A percentile compares a stretch with the other conserved stretches of the same genome.
Conservation (phyloP, 106 monocot species). For the Cymbidium sinense region DNA sequence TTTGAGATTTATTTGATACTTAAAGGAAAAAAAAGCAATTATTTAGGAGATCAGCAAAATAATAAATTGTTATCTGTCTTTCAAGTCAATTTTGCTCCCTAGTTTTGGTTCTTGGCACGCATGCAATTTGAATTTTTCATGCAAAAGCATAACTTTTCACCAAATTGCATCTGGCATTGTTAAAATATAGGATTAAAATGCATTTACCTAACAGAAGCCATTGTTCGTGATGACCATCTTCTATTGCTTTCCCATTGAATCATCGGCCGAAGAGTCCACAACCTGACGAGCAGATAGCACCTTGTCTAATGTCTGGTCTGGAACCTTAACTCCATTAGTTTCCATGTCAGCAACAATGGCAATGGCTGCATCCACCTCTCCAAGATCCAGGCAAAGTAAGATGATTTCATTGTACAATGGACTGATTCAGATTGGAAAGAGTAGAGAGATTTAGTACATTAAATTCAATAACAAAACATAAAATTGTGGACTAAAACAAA, state of each 20-base stretch:
- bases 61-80: too few relatives aligned
- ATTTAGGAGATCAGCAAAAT: too few relatives aligned
- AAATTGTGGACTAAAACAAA: background rate
- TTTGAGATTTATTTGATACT: too few relatives aligned
- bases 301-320: constrained; percentile 82
- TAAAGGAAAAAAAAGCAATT: too few relatives aligned
- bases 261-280: background rate
- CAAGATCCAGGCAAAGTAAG: constrained; percentile 75
- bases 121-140: too few relatives aligned
- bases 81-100: too few relatives aligned
- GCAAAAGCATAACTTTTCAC: too few relatives aligned
- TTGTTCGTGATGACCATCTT: background rate
- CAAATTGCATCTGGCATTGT: too few relatives aligned
- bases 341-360: constrained; percentile 96
- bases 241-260: background rate
- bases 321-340: constrained; percentile 74
- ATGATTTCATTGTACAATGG: constrained; percentile 90
- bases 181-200: too few relatives aligned
- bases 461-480: background rate
- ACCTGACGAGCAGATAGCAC: constrained; percentile 61
- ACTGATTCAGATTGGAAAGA: constrained; percentile 23
- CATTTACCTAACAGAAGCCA: too few relatives aligned
- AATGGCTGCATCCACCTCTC: constrained; percentile 86
- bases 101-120: too few relatives aligned
- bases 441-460: background rate